Evolutionary conservation across 371 early-diverging fungal species (phyloP).

Genomic region (Homolaphlyctis polyrhiza): DNA sequence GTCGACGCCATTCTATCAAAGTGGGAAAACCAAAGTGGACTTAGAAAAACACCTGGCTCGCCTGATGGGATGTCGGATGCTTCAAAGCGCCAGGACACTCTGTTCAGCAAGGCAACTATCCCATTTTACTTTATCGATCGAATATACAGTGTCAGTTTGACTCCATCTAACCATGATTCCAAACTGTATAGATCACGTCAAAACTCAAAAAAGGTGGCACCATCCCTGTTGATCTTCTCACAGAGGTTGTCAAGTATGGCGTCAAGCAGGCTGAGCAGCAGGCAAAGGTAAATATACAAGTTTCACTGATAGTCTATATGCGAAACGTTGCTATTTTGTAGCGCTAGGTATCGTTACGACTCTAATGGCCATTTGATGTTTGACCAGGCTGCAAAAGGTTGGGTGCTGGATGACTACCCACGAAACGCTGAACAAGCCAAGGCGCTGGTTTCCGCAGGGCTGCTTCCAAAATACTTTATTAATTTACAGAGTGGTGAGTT

Average conservation of each 20-base stretch:
- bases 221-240: neutral
- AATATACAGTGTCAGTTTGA: no score
- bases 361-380: no score
- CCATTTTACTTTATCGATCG: no score
- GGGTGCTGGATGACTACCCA: slow-evolving; percentile 49
- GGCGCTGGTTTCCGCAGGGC: slow-evolving; percentile 22
- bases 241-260: slow-evolving; percentile 4
- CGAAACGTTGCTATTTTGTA: no score
- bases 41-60: neutral
- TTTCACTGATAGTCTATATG: no score
- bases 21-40: slow-evolving; percentile 19
- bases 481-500: neutral
- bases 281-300: slow-evolving; percentile 6
- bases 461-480: slow-evolving; percentile 21
- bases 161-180: no score
- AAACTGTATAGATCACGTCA: neutral
- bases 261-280: neutral
- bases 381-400: slow-evolving; percentile 19
- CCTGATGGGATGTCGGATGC: neutral
- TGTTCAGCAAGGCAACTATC: neutral
- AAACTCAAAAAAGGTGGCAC: neutral
- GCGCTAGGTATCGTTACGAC: no score
- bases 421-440: slow-evolving; percentile 35
- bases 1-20: slow-evolving; percentile 26
- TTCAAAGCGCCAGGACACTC: neutral